phyloP scores from a whole-genome alignment of 139 green algal genomes.

The Trebouxia sp. region DNA sequence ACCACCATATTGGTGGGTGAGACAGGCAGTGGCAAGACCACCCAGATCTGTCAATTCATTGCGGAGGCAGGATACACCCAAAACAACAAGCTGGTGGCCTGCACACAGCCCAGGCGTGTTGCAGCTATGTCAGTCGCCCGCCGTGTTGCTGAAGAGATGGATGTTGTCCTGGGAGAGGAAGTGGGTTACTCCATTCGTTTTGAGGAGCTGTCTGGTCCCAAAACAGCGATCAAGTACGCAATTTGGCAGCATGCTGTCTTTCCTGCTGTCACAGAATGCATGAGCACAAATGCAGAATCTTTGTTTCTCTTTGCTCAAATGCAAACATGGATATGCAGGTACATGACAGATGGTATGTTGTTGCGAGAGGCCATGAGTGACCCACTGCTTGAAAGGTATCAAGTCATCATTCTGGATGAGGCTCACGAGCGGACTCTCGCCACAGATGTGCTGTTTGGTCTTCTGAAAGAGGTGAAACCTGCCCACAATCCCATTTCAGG shows the following conservation, averaged over 20 bases:
- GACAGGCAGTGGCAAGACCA: conserved; percentile 98
- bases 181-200: conserved; percentile 93
- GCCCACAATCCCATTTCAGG: no score
- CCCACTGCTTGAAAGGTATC: conserved; percentile 78
- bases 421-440: conserved; percentile 86
- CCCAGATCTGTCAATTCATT: conserved; percentile 99
- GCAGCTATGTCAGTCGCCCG: conserved; percentile 86
- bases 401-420: conserved; percentile 86
- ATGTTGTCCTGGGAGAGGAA: conserved; percentile 75
- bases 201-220: conserved; percentile 73
- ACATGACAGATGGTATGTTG: conserved; percentile 97
- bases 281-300: neutral
- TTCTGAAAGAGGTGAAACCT: conserved; percentile 75
- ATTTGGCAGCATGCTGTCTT: neutral
- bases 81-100: conserved; percentile 74
- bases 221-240: conserved; percentile 79
- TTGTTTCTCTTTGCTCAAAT: neutral
- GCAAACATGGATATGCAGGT: conserved; percentile 54
- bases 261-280: neutral
- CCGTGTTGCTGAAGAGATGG: conserved; percentile 91
- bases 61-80: conserved; percentile 83
- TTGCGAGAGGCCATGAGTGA: conserved; percentile 93
- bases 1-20: conserved; percentile 99
- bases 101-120: conserved; percentile 89
- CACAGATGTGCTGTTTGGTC: conserved; percentile 88